Conservation (phyloP, 2,329 filamentous ascomycete genomes). For the Colletotrichum sidae region DNA sequence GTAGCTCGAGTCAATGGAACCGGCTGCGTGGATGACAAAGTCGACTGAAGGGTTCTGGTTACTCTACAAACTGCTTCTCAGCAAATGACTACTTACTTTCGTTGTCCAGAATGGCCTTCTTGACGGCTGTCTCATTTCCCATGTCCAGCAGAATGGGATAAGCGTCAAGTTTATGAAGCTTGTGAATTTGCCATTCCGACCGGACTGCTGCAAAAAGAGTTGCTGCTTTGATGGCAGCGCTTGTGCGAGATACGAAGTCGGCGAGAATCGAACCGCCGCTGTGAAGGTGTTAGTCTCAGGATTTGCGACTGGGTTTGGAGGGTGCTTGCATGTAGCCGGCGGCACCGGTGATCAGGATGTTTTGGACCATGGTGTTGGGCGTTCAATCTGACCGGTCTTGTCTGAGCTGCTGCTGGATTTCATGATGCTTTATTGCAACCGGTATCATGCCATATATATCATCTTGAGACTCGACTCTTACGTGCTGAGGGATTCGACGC, state of each 20-base stretch:
- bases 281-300: background rate
- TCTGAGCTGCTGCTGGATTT: background rate
- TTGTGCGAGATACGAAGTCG: slow-evolving; percentile 43
- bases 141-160: slow-evolving; percentile 48
- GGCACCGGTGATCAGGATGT: slow-evolving; percentile 50
- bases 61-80: background rate
- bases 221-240: slow-evolving; percentile 39
- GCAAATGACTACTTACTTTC: slow-evolving; percentile 39
- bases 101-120: slow-evolving; percentile 40
- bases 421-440: too few species aligned
- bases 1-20: slow-evolving; percentile 43
- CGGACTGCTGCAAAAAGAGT: slow-evolving; percentile 48
- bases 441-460: too few species aligned
- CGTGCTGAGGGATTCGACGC: too few species aligned
- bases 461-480: too few species aligned
- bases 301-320: background rate
- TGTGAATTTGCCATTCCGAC: slow-evolving; percentile 46
- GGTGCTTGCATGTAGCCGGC: slow-evolving; percentile 48
- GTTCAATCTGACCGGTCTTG: background rate
- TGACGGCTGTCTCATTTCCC: slow-evolving; percentile 42
- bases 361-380: slow-evolving; percentile 37
- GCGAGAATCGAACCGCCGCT: slow-evolving; percentile 52
- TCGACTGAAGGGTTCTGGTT: slow-evolving; percentile 43
- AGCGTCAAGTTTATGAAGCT: slow-evolving; percentile 45
- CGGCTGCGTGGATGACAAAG: slow-evolving; percentile 50